Evolutionary conservation across 1,139 yeast species (phyloP), one percentile per base, ranked within the genome.

Genomic region (Blastobotrys raffinosifermentans): DNA sequence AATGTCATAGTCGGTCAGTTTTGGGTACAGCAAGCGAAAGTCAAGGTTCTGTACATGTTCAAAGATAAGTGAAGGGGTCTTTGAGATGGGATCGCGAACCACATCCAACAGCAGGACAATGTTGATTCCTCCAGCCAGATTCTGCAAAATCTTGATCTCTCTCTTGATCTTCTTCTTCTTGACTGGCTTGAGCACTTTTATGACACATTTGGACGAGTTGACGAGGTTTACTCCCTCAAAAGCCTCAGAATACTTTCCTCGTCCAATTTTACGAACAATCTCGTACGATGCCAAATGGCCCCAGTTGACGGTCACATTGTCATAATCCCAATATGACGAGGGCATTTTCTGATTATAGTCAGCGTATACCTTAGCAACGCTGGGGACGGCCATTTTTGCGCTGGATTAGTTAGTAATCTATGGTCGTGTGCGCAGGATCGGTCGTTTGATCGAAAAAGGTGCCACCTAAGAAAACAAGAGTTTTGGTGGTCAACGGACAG

Each of bases 171-270:
- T 93, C 73, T 91, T 91, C 63, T 93, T 75, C 64, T 91, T 91
- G 32, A 93, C 97, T 2, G 99, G 99, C 61, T 93, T 93, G 54
- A 93, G 73, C 47, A 91, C 97, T 60, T 93, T 93, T 54, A 93
- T 86, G 35, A 93, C 96, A 42, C 75, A 69, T 35, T 58, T 56
- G 27, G 55, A 61, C 40, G 53, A 51, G 49, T 61, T 61, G 40
- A 53, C 53, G 35, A 79, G 65, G 55, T 80, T 81, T 25, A 80
- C 66, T 22, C 93, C 94, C 46, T 78, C 80, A 60, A 93, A 93
- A 29, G 94, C 99, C 63, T 93, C 99, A 6, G 95, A 84, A 63
- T 93, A 93, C 66, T 91, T 91, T 36, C 99, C 98, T 44, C 98
- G 76, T 19, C 99, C 99, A 35, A 93, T 85, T 61, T 91, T 91